phyloP scores from a whole-genome alignment of 2,329 filamentous ascomycete species.

The Aspergillus nomiae region DNA sequence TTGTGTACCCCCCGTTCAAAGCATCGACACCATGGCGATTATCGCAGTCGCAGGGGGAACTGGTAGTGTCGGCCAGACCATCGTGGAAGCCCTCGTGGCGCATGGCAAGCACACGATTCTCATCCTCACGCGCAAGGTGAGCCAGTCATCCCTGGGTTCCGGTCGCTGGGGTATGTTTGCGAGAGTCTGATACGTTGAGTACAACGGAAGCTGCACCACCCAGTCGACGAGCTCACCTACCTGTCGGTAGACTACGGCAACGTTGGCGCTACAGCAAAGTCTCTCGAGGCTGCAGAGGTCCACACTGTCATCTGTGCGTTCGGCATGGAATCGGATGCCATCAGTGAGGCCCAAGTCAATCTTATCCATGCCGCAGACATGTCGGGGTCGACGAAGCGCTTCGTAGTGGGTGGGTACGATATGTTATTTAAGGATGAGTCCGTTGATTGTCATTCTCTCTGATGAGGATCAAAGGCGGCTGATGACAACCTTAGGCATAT shows the following conservation, averaged over 20 bases:
- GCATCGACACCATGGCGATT: not conserved
- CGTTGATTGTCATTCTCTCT: no score
- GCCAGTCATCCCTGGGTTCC: not conserved
- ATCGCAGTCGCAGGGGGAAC: constrained; percentile 10
- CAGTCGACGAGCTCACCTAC: not conserved
- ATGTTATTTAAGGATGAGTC: constrained; percentile 8
- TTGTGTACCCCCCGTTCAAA: not conserved
- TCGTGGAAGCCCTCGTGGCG: constrained; percentile 1
- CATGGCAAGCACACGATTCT: not conserved
- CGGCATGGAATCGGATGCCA: constrained; percentile 3
- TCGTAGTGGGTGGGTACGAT: constrained; percentile 5
- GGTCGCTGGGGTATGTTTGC: not conserved
- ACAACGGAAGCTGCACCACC: not conserved
- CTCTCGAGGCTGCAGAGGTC: not conserved
- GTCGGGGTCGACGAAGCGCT: constrained; percentile 1
- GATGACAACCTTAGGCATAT: not conserved
- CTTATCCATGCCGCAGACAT: constrained; percentile 1
- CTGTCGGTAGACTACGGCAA: constrained; percentile 1
- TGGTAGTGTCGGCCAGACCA: constrained; percentile 2
- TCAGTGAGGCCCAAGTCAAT: constrained; percentile 6
- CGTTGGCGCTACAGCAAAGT: not conserved
- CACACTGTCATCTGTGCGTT: constrained; percentile 8
- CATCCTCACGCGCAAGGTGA: constrained; percentile 6
- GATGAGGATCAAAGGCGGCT: not conserved
- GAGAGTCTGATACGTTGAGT: not conserved